These are phyloP conservation scores for Blastobotrys ciferrii DNA, from an alignment of 1,139 yeast genomes.

Conservation along the genomic window DNA sequence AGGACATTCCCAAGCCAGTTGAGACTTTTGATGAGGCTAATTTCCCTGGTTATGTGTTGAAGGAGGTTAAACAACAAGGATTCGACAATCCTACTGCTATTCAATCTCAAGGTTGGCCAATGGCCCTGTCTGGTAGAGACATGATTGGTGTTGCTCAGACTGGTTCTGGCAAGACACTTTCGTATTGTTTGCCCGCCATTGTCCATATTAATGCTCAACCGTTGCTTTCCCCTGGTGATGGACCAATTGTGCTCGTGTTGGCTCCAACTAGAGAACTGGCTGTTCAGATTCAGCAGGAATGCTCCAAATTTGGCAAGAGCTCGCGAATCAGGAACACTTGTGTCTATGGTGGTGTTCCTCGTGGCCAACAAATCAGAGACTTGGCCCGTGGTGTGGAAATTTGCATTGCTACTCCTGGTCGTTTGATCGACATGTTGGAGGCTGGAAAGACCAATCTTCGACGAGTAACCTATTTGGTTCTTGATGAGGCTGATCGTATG, in stretches of 20 bases:
- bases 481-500: constrained; percentile 90
- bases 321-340: constrained; percentile 96
- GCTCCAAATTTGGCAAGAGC: constrained; percentile 88
- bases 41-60: constrained; percentile 88
- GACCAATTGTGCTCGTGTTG: constrained; percentile 91
- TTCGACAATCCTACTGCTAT: constrained; percentile 93
- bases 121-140: constrained; percentile 98
- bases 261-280: constrained; percentile 99
- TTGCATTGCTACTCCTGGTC: constrained; percentile 95
- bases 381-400: constrained; percentile 90
- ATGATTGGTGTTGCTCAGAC: constrained; percentile 99
- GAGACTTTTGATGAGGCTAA: constrained; percentile 93
- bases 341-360: constrained; percentile 99
- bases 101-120: constrained; percentile 99
- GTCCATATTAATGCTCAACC: constrained; percentile 98
- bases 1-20: constrained; percentile 91
- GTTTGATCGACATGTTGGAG: constrained; percentile 96
- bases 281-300: constrained; percentile 65
- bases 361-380: constrained; percentile 95
- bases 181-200: constrained; percentile 94
- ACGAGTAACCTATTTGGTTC: constrained; percentile 93
- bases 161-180: constrained; percentile 97
- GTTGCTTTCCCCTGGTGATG: constrained; percentile 86
- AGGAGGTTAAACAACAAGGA: constrained; percentile 83
- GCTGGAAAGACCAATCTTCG: constrained; percentile 90